Evolutionary conservation across 1,139 yeast genomes (phyloP).

Genomic region (Candida sp.): DNA sequence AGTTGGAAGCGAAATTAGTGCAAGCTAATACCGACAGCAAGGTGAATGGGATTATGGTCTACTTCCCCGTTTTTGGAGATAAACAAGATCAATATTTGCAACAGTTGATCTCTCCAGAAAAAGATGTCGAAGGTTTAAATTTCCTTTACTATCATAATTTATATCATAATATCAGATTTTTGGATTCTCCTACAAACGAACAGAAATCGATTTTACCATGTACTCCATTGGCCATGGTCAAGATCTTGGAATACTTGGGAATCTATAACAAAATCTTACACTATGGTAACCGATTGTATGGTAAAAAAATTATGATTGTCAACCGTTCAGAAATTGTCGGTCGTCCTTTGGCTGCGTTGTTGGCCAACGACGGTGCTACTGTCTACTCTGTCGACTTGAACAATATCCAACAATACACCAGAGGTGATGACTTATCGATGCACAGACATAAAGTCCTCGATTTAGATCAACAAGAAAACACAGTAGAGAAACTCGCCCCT

Average conservation of each 20-base stretch:
- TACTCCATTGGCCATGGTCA: conserved; percentile 93
- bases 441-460: conserved; percentile 83
- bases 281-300: conserved; percentile 89
- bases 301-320: conserved; percentile 85
- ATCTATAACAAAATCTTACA: conserved; percentile 79
- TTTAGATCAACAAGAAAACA: conserved; percentile 39
- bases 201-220: conserved; percentile 92
- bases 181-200: conserved; percentile 63
- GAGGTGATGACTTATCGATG: conserved; percentile 87
- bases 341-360: conserved; percentile 89
- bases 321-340: conserved; percentile 97
- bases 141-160: conserved; percentile 89
- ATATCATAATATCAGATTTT: conserved; percentile 85
- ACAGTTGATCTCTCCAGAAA: conserved; percentile 81
- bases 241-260: conserved; percentile 85
- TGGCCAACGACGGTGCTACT: conserved; percentile 97
- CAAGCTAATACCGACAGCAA: conserved; percentile 74
- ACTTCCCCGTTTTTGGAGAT: conserved; percentile 96
- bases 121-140: conserved; percentile 95
- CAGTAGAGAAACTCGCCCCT: conserved; percentile 63
- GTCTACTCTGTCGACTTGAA: conserved; percentile 90
- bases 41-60: conserved; percentile 95
- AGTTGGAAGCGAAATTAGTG: conserved; percentile 77
- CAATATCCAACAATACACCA: conserved; percentile 84
- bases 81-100: conserved; percentile 94